Evolutionary conservation across 257 asterid genomes (phyloP).

Genomic region (Schizonepeta tenuifolia): DNA sequence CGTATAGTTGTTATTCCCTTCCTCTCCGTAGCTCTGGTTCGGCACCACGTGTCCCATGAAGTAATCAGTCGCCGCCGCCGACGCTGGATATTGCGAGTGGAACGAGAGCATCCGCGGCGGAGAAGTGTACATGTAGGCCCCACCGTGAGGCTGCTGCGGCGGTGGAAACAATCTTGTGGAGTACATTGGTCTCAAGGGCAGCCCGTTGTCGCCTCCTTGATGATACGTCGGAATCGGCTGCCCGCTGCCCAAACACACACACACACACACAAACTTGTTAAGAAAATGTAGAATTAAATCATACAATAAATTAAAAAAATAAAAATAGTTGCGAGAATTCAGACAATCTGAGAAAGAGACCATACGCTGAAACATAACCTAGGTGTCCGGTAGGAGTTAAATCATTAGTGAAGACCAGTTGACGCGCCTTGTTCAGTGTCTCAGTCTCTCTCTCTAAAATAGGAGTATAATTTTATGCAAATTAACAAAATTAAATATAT

Average conservation of each 20-base stretch:
- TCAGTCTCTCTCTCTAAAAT: slow-evolving; percentile 90
- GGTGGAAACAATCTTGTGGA: slow-evolving; percentile 57
- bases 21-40: slow-evolving; percentile 13
- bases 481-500: too few species aligned
- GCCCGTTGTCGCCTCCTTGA: slow-evolving; percentile 50
- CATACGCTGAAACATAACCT: slow-evolving; percentile 58
- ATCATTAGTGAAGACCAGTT: slow-evolving; percentile 81
- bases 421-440: slow-evolving; percentile 92
- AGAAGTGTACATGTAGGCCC: slow-evolving; percentile 55
- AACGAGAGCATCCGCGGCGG: slow-evolving; percentile 55
- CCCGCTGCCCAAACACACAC: slow-evolving; percentile 42
- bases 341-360: background rate
- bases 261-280: too few species aligned
- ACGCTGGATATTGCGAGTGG: slow-evolving; percentile 50
- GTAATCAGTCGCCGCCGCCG: slow-evolving; percentile 52
- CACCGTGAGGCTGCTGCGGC: slow-evolving; percentile 28
- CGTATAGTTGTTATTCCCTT: slow-evolving; percentile 52
- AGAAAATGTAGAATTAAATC: too few species aligned
- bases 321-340: background rate
- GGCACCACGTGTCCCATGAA: slow-evolving; percentile 66
- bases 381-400: slow-evolving; percentile 57
- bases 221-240: slow-evolving; percentile 56
- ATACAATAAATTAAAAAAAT: too few species aligned
- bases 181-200: slow-evolving; percentile 60
- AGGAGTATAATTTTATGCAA: too few species aligned